A percentile compares a stretch with the other conserved stretches of the same genome.
Conservation (phyloP, 179 eudicot species). For the Actinidia arguta region DNA sequence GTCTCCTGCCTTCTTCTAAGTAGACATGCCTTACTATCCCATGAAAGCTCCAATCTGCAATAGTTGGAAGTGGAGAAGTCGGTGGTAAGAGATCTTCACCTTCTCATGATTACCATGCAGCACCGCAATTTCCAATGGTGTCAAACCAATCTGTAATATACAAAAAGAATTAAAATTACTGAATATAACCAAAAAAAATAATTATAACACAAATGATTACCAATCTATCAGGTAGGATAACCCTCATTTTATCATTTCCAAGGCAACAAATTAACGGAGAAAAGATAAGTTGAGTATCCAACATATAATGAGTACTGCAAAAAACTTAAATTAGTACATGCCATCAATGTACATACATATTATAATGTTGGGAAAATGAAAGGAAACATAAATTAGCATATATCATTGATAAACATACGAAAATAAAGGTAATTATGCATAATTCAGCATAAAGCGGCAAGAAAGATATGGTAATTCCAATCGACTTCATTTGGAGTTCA, state of each 20-base stretch:
- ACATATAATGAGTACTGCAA: no score
- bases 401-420: not conserved
- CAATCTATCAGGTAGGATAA: not conserved
- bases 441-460: not conserved
- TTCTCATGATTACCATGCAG: slow-evolving; percentile 15
- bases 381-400: not conserved
- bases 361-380: not conserved
- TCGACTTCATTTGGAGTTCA: no score
- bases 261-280: not conserved
- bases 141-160: slow-evolving; percentile 34
- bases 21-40: slow-evolving; percentile 30
- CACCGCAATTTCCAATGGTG: slow-evolving; percentile 45
- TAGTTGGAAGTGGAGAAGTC: slow-evolving; percentile 33
- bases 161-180: not conserved
- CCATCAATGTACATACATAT: not conserved
- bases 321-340: not conserved
- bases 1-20: slow-evolving; percentile 28
- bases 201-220: slow-evolving; percentile 7
- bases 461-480: not conserved
- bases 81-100: slow-evolving; percentile 31
- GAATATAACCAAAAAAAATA: not conserved
- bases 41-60: slow-evolving; percentile 39
- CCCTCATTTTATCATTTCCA: no score
- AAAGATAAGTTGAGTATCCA: not conserved
- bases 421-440: not conserved